Evolutionary conservation across 169 alveolate genomes (phyloP), one percentile per base, ranked within the genome.

Genomic region (Plasmodium gaboni): DNA sequence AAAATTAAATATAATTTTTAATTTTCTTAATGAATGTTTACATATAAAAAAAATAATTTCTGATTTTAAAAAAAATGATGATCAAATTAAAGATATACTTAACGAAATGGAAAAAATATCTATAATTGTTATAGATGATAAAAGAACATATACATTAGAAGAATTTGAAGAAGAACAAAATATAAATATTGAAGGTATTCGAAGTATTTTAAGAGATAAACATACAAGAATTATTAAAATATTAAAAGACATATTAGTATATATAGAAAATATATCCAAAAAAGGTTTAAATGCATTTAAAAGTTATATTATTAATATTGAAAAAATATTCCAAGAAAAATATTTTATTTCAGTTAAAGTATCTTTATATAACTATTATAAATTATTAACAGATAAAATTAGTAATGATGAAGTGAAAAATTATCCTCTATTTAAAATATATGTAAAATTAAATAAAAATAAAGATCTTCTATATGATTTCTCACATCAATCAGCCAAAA

Each of bases 101-200:
- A 68, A 83, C 24, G 91, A 83, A 28, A 50, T 68, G 57, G 91
- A 83, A 68, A 68, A 67, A 12, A 83, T 83, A 38, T 68, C 78
- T 28, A 83, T 83, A 42, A 83, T 83, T 2, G 13, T 64, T 17
- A 83, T 83, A 38, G 91, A 83, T 68, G 85, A 83, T 12, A 83
- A 83, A 28, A 83, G 91, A 67, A 83, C 91, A 19, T 83, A 83
- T 63, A 83, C 91, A 2, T 50, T 68, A 28, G 83, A 67, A 12
- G 91, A 83, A 44, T 83, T 83, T 68, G 85, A 83, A 48, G 83
- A 83, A 48, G 91, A 83, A n/a, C 91, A 83, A 61, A 83, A 83
- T 50, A 83, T 68, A 44, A 83, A 83, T 61, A 55, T 83, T 15
- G 85, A 83, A 60, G 28, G 65, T 15, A 68, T 83, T 3, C 28